Conservation (phyloP, 805 yeast species). For the Ogataea polymorpha region DNA sequence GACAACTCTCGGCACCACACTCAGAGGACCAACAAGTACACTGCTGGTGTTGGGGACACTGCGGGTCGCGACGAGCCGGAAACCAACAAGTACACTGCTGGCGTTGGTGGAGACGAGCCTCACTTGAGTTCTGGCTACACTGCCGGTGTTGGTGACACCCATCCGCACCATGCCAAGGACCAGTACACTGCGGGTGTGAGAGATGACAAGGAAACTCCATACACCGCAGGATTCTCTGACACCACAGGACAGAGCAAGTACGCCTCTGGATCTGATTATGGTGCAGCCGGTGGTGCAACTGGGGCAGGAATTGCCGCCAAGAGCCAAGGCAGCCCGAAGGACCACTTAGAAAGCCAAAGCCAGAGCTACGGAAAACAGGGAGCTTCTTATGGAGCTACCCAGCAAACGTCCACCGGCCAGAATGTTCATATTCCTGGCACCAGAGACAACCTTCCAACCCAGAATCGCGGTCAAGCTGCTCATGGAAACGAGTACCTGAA, state of each 20-base stretch:
- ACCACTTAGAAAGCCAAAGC: background rate
- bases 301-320: background rate
- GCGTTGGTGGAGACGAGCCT: constrained; percentile 1
- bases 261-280: background rate
- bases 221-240: constrained; percentile 5
- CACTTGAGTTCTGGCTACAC: constrained; percentile 4
- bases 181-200: constrained; percentile 7
- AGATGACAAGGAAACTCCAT: constrained; percentile 4
- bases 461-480: background rate
- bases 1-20: background rate
- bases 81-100: constrained; percentile 7
- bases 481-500: constrained; percentile 15
- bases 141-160: constrained; percentile 10
- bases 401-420: background rate
- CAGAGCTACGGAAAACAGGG: constrained; percentile 1
- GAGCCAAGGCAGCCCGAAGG: background rate
- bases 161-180: constrained; percentile 1
- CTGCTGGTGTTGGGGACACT: constrained; percentile 8
- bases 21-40: background rate
- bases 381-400: background rate
- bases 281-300: constrained; percentile 3
- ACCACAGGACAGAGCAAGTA: background rate
- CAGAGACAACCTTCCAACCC: background rate
- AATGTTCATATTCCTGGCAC: constrained; percentile 1
- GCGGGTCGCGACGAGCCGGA: background rate